A percentile compares a stretch with the other conserved stretches of the same genome.
Conservation (phyloP, 2,329 filamentous ascomycete species). For the Setomelanomma holmii region DNA sequence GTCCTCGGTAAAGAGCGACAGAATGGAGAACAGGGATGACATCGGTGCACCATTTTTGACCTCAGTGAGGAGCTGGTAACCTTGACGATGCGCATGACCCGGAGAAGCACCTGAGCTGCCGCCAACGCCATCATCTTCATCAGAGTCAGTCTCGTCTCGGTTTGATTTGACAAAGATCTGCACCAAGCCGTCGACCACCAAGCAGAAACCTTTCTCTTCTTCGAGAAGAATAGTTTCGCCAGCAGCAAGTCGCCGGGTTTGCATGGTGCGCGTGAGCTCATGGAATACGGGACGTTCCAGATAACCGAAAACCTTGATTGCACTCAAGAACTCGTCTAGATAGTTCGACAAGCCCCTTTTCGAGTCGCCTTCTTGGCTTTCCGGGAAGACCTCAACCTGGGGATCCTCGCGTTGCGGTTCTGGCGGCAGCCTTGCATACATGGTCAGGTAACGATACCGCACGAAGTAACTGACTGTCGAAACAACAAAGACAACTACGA, state of each 20-base stretch:
- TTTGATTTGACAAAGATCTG: conserved; percentile 98
- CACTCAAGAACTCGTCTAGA: conserved; percentile 95
- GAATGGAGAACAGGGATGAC: conserved; percentile 97
- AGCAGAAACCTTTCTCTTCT: conserved; percentile 96
- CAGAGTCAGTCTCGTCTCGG: conserved; percentile 53
- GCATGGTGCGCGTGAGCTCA: conserved; percentile 96
- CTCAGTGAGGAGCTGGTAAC: conserved; percentile 93
- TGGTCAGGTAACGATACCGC: conserved; percentile 93
- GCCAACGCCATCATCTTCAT: conserved; percentile 57
- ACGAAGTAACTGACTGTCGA: conserved; percentile 94
- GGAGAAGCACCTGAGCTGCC: conserved; percentile 63
- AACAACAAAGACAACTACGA: conserved; percentile 77
- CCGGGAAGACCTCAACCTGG: conserved; percentile 92
- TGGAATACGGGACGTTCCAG: conserved; percentile 96
- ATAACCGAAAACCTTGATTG: conserved; percentile 99
- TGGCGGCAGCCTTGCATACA: conserved; percentile 91
- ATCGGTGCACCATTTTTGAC: conserved; percentile 98
- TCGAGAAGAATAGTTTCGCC: conserved; percentile 94
- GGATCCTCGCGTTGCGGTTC: conserved; percentile 97
- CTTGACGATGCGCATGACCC: conserved; percentile 70
- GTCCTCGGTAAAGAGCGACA: conserved; percentile 96
- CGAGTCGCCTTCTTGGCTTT: conserved; percentile 85
- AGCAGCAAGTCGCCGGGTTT: conserved; percentile 93
- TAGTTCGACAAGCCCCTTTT: conserved; percentile 96
- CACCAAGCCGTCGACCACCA: conserved; percentile 94